A percentile compares a stretch with the other conserved stretches of the same genome.
phyloP scores from a whole-genome alignment of 345 rosid genomes.

The Pugionium dolabratum region DNA sequence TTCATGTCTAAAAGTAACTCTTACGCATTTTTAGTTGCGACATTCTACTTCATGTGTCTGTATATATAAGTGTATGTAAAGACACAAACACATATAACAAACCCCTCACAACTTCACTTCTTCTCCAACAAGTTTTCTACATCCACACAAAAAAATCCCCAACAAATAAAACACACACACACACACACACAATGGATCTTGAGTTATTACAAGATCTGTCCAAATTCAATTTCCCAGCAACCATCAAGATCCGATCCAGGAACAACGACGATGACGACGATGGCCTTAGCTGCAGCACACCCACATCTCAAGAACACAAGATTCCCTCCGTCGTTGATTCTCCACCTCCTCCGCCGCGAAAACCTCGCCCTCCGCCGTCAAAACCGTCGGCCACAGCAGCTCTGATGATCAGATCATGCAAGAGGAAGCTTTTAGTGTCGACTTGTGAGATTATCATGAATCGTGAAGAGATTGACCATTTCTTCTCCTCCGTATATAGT shows the following conservation, averaged over 20 bases:
- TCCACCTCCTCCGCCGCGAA: constrained; percentile 43
- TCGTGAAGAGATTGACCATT: constrained; percentile 39
- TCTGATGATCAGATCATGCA: constrained; percentile 41
- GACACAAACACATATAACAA: constrained; percentile 3
- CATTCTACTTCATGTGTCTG: neutral
- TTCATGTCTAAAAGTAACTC: too few relatives aligned
- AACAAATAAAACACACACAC: too few relatives aligned
- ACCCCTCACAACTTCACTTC: constrained; percentile 39
- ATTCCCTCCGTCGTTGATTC: constrained; percentile 34
- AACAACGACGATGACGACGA: neutral
- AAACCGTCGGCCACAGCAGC: constrained; percentile 36
- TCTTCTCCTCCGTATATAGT: constrained; percentile 35
- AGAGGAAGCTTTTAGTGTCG: constrained; percentile 39
- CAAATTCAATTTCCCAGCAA: constrained; percentile 19
- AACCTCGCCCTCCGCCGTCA: constrained; percentile 21
- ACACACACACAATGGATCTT: constrained; percentile 38
- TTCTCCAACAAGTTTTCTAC: constrained; percentile 33
- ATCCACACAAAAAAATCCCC: constrained; percentile 19
- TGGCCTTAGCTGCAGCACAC: constrained; percentile 32
- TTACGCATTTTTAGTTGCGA: too few relatives aligned
- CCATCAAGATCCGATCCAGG: constrained; percentile 38
- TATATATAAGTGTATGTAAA: constrained; percentile 26
- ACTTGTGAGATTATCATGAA: constrained; percentile 41
- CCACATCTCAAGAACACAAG: constrained; percentile 42
- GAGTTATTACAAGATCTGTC: constrained; percentile 34